These are phyloP conservation scores for Misopates orontium DNA, from an alignment of 257 asterid species.

Conservation along the genomic window DNA sequence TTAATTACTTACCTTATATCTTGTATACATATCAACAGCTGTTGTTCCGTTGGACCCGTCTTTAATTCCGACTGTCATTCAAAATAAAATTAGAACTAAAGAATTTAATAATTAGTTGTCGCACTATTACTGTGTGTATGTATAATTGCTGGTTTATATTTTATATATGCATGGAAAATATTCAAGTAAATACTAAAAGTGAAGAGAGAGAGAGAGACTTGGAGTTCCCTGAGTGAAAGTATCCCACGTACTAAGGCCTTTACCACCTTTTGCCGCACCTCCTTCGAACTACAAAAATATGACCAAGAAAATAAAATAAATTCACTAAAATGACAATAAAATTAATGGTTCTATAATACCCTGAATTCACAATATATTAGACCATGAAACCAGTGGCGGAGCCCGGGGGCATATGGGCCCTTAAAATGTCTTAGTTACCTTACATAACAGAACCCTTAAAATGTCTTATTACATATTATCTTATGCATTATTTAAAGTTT, in stretches of 20 bases:
- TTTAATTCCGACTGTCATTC: conserved; percentile 25
- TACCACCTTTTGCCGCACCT: conserved; percentile 41
- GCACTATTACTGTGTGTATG: too few species aligned
- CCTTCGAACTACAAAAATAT: conserved; percentile 31
- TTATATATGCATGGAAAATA: neutral
- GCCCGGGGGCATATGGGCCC: too few species aligned
- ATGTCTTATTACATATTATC: too few species aligned
- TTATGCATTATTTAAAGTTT: too few species aligned
- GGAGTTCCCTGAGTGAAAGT: conserved; percentile 36
- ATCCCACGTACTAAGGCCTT: conserved; percentile 40
- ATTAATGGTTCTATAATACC: too few species aligned
- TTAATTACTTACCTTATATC: conserved; percentile 32
- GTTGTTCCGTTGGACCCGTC: conserved; percentile 37
- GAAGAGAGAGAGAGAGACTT: conserved; percentile 21
- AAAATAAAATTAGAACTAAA: neutral
- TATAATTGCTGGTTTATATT: neutral
- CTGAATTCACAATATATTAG: too few species aligned
- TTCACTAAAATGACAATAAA: neutral
- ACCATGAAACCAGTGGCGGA: too few species aligned
- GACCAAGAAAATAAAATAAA: neutral
- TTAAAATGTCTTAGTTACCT: too few species aligned
- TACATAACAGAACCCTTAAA: too few species aligned
- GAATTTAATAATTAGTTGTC: too few species aligned
- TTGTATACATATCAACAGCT: conserved; percentile 36
- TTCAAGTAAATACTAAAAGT: neutral